These are phyloP conservation scores for Conoideocrella luteorostrata DNA, from an alignment of 2,329 filamentous ascomycete species.

Conservation along the genomic window DNA sequence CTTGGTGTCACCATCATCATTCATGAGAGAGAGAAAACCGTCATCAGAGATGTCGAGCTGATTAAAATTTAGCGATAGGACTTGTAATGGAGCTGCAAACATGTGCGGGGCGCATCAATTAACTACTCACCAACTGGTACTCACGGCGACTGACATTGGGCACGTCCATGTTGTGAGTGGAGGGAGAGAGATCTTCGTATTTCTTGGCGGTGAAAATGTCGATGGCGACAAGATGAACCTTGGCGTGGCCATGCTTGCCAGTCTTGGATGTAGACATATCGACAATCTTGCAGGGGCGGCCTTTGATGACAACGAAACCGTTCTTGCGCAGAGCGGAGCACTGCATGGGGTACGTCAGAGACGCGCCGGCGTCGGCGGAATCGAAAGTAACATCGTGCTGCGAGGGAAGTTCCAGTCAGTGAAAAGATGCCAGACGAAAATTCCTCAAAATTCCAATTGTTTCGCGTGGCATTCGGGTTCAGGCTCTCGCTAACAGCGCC, in stretches of 20 bases:
- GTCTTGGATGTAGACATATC: constrained; percentile 99
- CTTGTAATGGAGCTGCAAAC: neutral
- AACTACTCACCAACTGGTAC: constrained; percentile 89
- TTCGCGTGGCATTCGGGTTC: neutral
- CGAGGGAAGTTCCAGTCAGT: constrained; percentile 12
- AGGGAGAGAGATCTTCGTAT: constrained; percentile 97
- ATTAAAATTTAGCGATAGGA: neutral
- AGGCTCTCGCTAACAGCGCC: neutral
- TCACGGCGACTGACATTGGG: constrained; percentile 87
- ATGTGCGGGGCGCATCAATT: too few relatives aligned
- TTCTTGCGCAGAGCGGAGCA: constrained; percentile 99
- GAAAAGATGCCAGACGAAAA: neutral
- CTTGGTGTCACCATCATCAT: constrained; percentile 78
- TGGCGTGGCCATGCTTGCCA: constrained; percentile 99
- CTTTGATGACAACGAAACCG: constrained; percentile 97
- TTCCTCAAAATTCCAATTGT: neutral
- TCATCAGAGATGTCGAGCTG: constrained; percentile 92
- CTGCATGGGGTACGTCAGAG: constrained; percentile 93
- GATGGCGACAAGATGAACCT: constrained; percentile 96
- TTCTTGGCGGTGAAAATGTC: constrained; percentile 99
- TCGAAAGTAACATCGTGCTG: constrained; percentile 75
- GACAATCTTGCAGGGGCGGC: constrained; percentile 99
- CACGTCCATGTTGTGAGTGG: constrained; percentile 97
- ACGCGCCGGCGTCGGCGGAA: constrained; percentile 92
- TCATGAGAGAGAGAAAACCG: constrained; percentile 90